Evolutionary conservation across 371 early-diverging fungal genomes (phyloP).

Genomic region (Circinella minor): DNA sequence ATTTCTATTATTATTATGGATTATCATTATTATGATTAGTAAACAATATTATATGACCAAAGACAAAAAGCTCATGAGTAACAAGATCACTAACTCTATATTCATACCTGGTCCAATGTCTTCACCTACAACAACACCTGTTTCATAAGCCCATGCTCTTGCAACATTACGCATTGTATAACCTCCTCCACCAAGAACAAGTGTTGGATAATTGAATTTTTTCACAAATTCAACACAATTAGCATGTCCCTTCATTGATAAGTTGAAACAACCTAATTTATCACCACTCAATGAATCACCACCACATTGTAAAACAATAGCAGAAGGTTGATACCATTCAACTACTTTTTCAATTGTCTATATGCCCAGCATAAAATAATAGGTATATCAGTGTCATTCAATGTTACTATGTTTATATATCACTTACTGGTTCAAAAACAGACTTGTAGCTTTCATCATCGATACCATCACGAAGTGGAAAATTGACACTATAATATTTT

Average conservation of each 20-base stretch:
- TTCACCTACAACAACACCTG: conserved; percentile 80
- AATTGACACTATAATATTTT: conserved; percentile 87
- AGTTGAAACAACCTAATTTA: conserved; percentile 92
- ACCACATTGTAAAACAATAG: conserved; percentile 93
- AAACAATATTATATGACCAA: conserved; percentile 48
- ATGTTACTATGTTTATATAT: not conserved
- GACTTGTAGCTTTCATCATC: conserved; percentile 85
- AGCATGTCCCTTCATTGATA: conserved; percentile 90
- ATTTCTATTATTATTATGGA: conserved; percentile 59
- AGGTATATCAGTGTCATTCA: not conserved
- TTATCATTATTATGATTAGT: no score
- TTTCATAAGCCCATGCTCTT: conserved; percentile 95
- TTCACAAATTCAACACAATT: conserved; percentile 88
- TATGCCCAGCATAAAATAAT: not conserved
- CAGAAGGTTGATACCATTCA: conserved; percentile 80
- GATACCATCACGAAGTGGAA: conserved; percentile 93
- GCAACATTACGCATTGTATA: conserved; percentile 95
- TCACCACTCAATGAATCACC: conserved; percentile 95
- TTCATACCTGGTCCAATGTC: conserved; percentile 81
- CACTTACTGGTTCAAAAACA: conserved; percentile 81
- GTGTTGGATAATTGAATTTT: conserved; percentile 78
- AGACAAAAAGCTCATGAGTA: not conserved
- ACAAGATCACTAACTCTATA: conserved; percentile 12
- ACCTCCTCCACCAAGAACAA: conserved; percentile 95
- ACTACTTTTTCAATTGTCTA: conserved; percentile 68